Evolutionary conservation across 768 basidiomycete species (phyloP).

Genomic region (Tephrocybe sp.): DNA sequence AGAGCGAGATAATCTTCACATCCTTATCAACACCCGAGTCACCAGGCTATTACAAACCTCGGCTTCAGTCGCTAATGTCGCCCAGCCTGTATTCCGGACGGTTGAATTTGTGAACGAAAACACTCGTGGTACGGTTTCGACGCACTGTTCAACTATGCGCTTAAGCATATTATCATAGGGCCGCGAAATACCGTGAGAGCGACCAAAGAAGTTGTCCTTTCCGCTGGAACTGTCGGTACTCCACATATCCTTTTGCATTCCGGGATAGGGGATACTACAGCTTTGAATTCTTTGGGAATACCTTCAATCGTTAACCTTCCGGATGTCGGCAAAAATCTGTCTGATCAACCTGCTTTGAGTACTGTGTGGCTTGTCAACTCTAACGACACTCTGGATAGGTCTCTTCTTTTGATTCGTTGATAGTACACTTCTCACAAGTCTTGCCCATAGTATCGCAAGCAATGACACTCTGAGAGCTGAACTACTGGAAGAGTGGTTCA

Average conservation of each 20-base stretch:
- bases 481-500: conserved; percentile 20
- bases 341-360: conserved; percentile 24
- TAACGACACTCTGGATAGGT: conserved; percentile 20
- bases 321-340: conserved; percentile 27
- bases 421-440: not conserved
- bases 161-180: not conserved
- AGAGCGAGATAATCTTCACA: conserved; percentile 24
- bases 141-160: not conserved
- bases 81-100: not conserved
- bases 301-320: conserved; percentile 22
- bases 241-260: conserved; percentile 31
- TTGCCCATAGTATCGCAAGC: conserved; percentile 1
- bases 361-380: conserved; percentile 26
- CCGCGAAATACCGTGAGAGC: conserved; percentile 12
- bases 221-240: conserved; percentile 32
- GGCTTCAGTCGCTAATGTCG: not conserved
- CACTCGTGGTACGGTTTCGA: not conserved
- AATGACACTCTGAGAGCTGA: conserved; percentile 14
- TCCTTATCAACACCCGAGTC: conserved; percentile 23
- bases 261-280: conserved; percentile 29
- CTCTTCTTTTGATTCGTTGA: not conserved
- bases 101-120: conserved; percentile 6
- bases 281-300: conserved; percentile 23
- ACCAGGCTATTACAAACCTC: conserved; percentile 19
- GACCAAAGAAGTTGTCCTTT: conserved; percentile 10